Evolutionary conservation across 2,329 filamentous ascomycete genomes (phyloP), one percentile per base, ranked within the genome.

Genomic region (Xylaria sp.): DNA sequence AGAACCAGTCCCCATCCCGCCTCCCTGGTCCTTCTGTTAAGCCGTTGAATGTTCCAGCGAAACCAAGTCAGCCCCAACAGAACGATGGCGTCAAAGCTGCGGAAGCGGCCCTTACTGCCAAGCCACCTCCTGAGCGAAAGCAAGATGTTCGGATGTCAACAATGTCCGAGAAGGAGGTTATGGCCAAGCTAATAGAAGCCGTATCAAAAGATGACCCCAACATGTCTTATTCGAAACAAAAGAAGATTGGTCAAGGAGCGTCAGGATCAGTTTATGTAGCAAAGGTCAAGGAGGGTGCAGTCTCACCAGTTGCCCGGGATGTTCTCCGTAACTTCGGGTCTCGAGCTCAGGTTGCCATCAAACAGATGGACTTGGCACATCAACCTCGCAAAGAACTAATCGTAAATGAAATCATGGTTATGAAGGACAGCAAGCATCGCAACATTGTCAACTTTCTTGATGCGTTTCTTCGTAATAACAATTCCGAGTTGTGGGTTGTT

Each of bases 361-460:
- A 99, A 84, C 96, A 99, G 83, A 99, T 99, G 96, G 96, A 99
- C 82, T 88, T 99, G 64, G 93, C 95, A 59, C 96, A 97, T 78
- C 96, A 99, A 81, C 96, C 96, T 56, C 88, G 96, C 67, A 99
- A 99, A 85, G 96, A 99, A 81, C 84, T 99, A 76, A 99, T 99
- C 77, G 96, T 99, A 61, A 99, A 99, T 80, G 96, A 99, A 78
- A 99, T 99, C 77, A 97, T 99, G 83, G 96, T 99, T 68, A 99
- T 99, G 96, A 97, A 98, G 84, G 96, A 99, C 83, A 97, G 93
- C 84, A 93, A 94, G 79, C 96, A 99, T 80, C 91, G 92, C 69
- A 99, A 99, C 81, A 99, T 99, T 84, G 96, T 99, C 81, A 99
- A 99, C 82, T 99, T 97, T 83, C 84, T 99, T 39, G 96, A 99